Conservation (phyloP, 2,329 filamentous ascomycete genomes). For the Aspergillus sp. region DNA sequence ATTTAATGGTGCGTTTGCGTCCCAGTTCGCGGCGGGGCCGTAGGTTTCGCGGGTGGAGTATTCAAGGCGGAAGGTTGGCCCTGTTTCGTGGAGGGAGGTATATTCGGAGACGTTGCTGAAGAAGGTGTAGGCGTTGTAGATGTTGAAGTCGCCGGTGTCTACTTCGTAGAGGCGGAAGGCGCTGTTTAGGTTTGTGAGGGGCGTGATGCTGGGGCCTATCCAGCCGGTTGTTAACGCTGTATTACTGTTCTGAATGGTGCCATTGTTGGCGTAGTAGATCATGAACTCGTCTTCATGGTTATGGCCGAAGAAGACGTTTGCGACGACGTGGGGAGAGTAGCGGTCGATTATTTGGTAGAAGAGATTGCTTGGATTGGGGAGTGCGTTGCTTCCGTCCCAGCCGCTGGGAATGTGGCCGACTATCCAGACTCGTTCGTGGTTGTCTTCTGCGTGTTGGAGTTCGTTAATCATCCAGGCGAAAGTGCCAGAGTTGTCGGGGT, state of each 20-base stretch:
- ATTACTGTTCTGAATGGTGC: conserved; percentile 34
- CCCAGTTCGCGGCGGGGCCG: conserved; percentile 40
- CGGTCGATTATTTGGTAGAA: conserved; percentile 51
- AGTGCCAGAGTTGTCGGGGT: conserved; percentile 45
- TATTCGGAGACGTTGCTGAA: conserved; percentile 47
- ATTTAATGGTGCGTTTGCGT: conserved; percentile 46
- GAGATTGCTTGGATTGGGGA: conserved; percentile 48
- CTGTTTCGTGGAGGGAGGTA: conserved; percentile 31
- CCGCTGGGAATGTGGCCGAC: conserved; percentile 50
- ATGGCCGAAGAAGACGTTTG: conserved; percentile 50
- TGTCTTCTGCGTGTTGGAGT: conserved; percentile 48
- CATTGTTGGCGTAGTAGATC: conserved; percentile 50
- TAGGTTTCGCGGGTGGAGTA: conserved; percentile 49
- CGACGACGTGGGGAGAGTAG: conserved; percentile 50
- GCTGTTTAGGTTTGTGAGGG: conserved; percentile 49
- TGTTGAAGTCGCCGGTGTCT: conserved; percentile 47
- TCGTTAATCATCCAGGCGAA: conserved; percentile 47
- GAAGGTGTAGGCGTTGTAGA: conserved; percentile 50
- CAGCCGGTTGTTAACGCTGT: conserved; percentile 46
- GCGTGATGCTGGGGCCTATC: conserved; percentile 48
- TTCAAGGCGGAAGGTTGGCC: conserved; percentile 45
- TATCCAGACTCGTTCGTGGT: conserved; percentile 49
- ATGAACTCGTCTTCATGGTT: conserved; percentile 51
- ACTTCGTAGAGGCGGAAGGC: conserved; percentile 51
- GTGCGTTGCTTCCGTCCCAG: conserved; percentile 50